Evolutionary conservation across 257 asterid genomes (phyloP).

Genomic region (Misopates orontium): DNA sequence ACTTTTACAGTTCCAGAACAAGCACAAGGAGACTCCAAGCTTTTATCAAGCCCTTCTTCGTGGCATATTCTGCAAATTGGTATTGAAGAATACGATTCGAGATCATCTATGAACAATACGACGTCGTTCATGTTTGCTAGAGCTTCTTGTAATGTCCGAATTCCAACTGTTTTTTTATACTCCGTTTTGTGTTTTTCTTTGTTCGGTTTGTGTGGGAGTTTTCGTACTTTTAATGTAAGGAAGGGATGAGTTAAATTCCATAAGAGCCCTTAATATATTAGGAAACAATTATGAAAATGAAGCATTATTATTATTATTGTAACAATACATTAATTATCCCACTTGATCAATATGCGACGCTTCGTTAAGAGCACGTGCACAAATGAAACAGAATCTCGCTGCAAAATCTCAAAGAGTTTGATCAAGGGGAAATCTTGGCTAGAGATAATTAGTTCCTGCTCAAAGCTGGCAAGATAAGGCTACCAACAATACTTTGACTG

Average conservation of each 20-base stretch:
- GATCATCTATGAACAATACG: slow-evolving; percentile 53
- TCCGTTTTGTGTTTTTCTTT: slow-evolving; percentile 14
- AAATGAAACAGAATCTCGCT: no score
- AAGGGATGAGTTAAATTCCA: slow-evolving; percentile 32
- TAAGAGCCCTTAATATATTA: slow-evolving; percentile 30
- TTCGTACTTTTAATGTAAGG: slow-evolving; percentile 25
- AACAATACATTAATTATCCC: neutral
- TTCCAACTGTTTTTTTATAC: slow-evolving; percentile 25
- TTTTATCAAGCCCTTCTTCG: slow-evolving; percentile 64
- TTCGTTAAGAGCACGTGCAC: no score
- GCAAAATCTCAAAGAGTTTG: slow-evolving; percentile 77
- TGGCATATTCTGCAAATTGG: slow-evolving; percentile 84
- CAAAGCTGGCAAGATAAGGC: slow-evolving; percentile 49
- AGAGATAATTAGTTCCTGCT: slow-evolving; percentile 13
- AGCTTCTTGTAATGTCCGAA: neutral
- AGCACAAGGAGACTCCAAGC: slow-evolving; percentile 75
- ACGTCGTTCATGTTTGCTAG: slow-evolving; percentile 53
- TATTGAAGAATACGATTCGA: slow-evolving; percentile 28
- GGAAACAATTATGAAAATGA: neutral
- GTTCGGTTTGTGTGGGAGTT: slow-evolving; percentile 20
- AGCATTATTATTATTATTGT: neutral
- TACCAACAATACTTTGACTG: no score
- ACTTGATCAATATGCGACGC: slow-evolving; percentile 29
- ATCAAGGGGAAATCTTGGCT: slow-evolving; percentile 61
- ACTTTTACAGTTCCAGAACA: slow-evolving; percentile 95